Percentiles rank a stretch among this genome's conserved stretches.
phyloP scores from a whole-genome alignment of 1,139 yeast genomes.

The Protomyces lactucae-debilis region DNA sequence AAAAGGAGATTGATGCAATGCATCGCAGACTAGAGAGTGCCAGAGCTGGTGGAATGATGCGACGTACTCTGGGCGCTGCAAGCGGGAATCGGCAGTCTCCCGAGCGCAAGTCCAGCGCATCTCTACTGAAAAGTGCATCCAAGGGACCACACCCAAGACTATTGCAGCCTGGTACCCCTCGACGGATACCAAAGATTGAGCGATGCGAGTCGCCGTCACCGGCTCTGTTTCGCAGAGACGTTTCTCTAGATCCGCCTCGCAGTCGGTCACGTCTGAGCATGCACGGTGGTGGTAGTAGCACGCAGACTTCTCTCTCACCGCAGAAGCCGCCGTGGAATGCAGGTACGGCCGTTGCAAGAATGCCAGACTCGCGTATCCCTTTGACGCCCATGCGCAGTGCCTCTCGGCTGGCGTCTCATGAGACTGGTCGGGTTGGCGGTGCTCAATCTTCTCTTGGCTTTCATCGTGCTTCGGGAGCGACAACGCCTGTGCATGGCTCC shows the following conservation, averaged over 20 bases:
- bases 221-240: slow-evolving; percentile 9
- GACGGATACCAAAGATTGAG: neutral
- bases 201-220: neutral
- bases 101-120: neutral
- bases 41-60: slow-evolving; percentile 5
- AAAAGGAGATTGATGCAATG: slow-evolving; percentile 1
- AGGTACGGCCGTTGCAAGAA: slow-evolving; percentile 4
- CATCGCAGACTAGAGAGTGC: slow-evolving; percentile 4
- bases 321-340: slow-evolving; percentile 20
- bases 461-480: neutral
- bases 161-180: neutral
- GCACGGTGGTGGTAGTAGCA: neutral
- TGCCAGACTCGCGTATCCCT: neutral
- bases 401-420: neutral
- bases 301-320: neutral
- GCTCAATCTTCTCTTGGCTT: neutral
- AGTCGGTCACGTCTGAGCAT: slow-evolving; percentile 15
- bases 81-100: neutral
- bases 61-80: neutral
- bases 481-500: neutral
- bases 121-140: neutral
- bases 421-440: neutral
- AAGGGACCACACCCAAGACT: neutral
- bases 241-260: slow-evolving; percentile 21
- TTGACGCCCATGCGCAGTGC: neutral